Conservation (phyloP, 805 yeast species). For the Millerozyma acaciae region DNA sequence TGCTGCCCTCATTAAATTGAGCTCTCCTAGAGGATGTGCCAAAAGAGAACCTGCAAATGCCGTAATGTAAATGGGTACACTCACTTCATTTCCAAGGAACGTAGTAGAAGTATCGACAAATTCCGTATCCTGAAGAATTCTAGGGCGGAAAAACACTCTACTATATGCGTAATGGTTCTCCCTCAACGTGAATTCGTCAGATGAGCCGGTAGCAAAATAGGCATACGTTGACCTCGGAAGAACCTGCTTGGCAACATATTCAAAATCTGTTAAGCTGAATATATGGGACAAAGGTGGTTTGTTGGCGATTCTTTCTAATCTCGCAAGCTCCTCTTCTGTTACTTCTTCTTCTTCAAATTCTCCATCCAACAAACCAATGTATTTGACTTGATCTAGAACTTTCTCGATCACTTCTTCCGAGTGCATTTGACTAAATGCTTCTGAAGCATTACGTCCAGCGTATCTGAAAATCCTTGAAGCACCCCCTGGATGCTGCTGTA, state of each 20-base stretch:
- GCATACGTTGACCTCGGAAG: constrained; percentile 26
- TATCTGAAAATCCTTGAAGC: constrained; percentile 35
- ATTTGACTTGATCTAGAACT: constrained; percentile 8
- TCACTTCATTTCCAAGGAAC: constrained; percentile 21
- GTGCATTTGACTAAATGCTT: constrained; percentile 39
- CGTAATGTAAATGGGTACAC: constrained; percentile 41
- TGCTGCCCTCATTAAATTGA: constrained; percentile 26
- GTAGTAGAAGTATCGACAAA: constrained; percentile 18
- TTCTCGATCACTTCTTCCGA: constrained; percentile 16
- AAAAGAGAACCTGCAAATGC: constrained; percentile 41
- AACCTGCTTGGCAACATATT: constrained; percentile 25
- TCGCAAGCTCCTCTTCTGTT: constrained; percentile 11
- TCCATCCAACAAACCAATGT: constrained; percentile 9
- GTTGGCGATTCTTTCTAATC: constrained; percentile 10
- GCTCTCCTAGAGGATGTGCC: constrained; percentile 39
- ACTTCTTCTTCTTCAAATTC: constrained; percentile 15
- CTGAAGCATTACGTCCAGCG: constrained; percentile 62
- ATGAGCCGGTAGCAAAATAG: constrained; percentile 44
- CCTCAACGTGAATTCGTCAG: constrained; percentile 39
- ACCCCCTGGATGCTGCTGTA: constrained; percentile 53
- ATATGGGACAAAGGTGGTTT: constrained; percentile 24
- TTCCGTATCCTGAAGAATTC: constrained; percentile 28
- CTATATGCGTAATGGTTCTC: constrained; percentile 40
- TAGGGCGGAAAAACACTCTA: constrained; percentile 42
- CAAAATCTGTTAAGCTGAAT: constrained; percentile 32